Conservation (phyloP, 1,139 yeast species). For the Yamadazyma diospyri region DNA sequence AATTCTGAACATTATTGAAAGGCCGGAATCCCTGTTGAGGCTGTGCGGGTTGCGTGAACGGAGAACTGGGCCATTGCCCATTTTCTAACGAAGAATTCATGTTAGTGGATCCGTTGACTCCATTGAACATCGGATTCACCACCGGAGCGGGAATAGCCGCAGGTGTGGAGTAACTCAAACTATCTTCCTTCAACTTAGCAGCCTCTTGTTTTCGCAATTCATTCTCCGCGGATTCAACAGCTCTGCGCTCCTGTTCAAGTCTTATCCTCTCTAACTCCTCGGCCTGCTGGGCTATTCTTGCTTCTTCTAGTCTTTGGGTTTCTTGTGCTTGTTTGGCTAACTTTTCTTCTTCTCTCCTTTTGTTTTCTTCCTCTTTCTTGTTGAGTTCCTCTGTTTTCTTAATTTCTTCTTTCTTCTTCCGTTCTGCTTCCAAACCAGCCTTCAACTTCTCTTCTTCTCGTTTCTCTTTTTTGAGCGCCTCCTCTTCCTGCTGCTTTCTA, state of each 20-base stretch:
- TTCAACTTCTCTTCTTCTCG: conserved; percentile 1
- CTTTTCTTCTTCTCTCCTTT: conserved; percentile 20
- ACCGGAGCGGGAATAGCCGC: no score
- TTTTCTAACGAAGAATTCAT: conserved; percentile 14
- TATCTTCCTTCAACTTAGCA: conserved; percentile 12
- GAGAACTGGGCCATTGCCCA: conserved; percentile 11
- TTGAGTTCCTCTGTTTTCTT: conserved; percentile 42
- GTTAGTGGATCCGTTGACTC: conserved; percentile 1
- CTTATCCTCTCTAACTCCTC: conserved; percentile 19
- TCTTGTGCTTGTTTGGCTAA: conserved; percentile 30
- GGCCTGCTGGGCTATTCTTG: conserved; percentile 37
- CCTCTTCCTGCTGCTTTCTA: conserved; percentile 21
- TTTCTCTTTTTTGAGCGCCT: conserved; percentile 24
- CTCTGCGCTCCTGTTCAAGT: conserved; percentile 18
- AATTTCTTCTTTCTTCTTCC: conserved; percentile 29
- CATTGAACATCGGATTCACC: conserved; percentile 5
- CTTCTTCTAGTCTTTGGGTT: conserved; percentile 10
- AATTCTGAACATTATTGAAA: conserved; percentile 3
- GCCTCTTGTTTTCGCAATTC: conserved; percentile 25
- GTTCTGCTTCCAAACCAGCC: background rate
- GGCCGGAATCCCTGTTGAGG: conserved; percentile 5
- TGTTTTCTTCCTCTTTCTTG: conserved; percentile 32
- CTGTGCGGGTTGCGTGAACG: conserved; percentile 6
- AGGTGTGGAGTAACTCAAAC: background rate
- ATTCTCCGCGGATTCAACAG: conserved; percentile 9